Evolutionary conservation across 2,329 filamentous ascomycete genomes (phyloP).

Genomic region (Xylaria sp.): DNA sequence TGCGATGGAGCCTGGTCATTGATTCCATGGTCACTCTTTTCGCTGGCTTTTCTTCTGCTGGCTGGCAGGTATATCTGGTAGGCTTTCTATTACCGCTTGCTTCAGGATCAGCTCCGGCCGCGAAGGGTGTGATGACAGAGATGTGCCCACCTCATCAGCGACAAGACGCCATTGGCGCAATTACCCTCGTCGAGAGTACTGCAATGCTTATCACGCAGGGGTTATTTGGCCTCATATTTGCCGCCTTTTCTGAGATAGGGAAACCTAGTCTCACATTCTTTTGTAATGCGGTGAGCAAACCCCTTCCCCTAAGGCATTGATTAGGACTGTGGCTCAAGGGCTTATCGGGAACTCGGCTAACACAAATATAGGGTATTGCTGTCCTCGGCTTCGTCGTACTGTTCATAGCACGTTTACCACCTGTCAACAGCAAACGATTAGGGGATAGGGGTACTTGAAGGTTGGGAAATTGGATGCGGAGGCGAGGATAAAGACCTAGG

Average conservation of each 20-base stretch:
- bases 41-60: constrained; percentile 69
- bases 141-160: constrained; percentile 72
- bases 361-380: constrained; percentile 59
- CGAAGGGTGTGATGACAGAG: constrained; percentile 78
- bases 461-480: not conserved
- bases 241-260: constrained; percentile 69
- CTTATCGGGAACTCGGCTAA: constrained; percentile 32
- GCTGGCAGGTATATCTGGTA: constrained; percentile 76
- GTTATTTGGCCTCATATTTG: constrained; percentile 75
- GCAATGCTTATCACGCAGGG: constrained; percentile 72
- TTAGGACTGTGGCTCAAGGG: not conserved
- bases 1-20: constrained; percentile 71
- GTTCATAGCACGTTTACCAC: constrained; percentile 58
- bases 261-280: constrained; percentile 72
- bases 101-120: constrained; percentile 74
- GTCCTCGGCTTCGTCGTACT: constrained; percentile 61
- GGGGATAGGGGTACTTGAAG: constrained; percentile 46
- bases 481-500: not conserved
- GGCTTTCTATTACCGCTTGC: constrained; percentile 74
- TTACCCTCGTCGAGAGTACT: constrained; percentile 77
- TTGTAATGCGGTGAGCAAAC: constrained; percentile 67
- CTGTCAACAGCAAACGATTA: constrained; percentile 56
- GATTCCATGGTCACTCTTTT: constrained; percentile 73
- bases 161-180: constrained; percentile 74
- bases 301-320: not conserved